These are phyloP conservation scores for Mesotaenium endlicherianum DNA, from an alignment of 139 green algal species.

Conservation along the genomic window DNA sequence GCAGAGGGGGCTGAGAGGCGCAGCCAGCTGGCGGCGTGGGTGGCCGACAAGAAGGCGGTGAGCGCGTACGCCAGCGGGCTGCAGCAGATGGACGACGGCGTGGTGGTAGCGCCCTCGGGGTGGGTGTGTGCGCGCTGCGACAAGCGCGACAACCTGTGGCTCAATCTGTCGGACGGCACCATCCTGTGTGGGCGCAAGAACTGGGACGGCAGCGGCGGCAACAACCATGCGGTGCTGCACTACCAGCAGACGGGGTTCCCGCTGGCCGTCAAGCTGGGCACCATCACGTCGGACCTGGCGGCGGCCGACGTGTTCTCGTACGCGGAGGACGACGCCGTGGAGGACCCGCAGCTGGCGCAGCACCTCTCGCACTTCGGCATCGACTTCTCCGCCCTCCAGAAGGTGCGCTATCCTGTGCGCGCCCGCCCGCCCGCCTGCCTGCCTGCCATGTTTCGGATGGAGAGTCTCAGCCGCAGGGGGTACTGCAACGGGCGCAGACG, in stretches of 20 bases:
- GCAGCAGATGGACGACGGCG: slow-evolving; percentile 72
- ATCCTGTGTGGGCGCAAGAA: slow-evolving; percentile 85
- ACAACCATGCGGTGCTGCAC: slow-evolving; percentile 84
- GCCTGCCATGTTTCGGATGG: not conserved
- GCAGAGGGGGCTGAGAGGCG: slow-evolving; percentile 68
- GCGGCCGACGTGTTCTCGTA: slow-evolving; percentile 83
- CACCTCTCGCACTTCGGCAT: slow-evolving; percentile 98
- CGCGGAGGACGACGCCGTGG: slow-evolving; percentile 94
- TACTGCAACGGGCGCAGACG: no score
- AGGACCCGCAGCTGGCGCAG: slow-evolving; percentile 76
- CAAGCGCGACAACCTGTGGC: slow-evolving; percentile 93
- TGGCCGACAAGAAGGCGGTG: slow-evolving; percentile 61
- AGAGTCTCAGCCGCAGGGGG: no score
- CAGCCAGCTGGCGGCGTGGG: slow-evolving; percentile 37
- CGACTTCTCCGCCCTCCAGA: slow-evolving; percentile 95
- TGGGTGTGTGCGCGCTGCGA: slow-evolving; percentile 85
- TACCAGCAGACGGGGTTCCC: slow-evolving; percentile 89
- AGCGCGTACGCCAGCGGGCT: slow-evolving; percentile 82
- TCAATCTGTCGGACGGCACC: slow-evolving; percentile 93
- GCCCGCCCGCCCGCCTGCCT: not conserved
- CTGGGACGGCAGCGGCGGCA: slow-evolving; percentile 81
- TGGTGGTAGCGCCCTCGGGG: slow-evolving; percentile 72
- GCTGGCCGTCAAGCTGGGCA: slow-evolving; percentile 96
- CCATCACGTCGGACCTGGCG: slow-evolving; percentile 78
- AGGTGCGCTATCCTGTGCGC: slow-evolving; percentile 48